Evolutionary conservation across 192 early-diverging fungal genomes (phyloP).

Genomic region (Gonapodya prolifera): DNA sequence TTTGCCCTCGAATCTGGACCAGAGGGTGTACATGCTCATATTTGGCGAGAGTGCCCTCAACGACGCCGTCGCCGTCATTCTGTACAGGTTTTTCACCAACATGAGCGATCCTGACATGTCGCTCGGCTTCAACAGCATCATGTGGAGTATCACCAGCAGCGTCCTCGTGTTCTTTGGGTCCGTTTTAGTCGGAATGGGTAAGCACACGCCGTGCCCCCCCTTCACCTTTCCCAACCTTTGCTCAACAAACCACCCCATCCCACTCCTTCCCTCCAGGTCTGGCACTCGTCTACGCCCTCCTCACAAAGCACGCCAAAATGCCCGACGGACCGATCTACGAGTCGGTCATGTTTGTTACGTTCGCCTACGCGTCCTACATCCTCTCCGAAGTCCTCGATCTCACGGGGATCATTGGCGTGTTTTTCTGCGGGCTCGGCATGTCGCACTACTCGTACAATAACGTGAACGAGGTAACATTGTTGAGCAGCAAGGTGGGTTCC

Average conservation of each 20-base stretch:
- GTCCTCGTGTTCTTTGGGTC: conserved; percentile 34
- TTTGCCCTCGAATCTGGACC: conserved; percentile 36
- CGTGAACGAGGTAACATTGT: conserved; percentile 20
- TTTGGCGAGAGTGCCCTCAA: conserved; percentile 52
- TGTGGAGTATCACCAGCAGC: not conserved
- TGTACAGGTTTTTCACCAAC: conserved; percentile 43
- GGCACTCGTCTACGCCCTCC: conserved; percentile 35
- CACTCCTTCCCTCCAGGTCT: not conserved
- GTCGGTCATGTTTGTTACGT: conserved; percentile 39
- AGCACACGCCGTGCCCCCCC: no score
- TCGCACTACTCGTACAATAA: conserved; percentile 41
- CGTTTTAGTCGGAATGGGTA: conserved; percentile 26
- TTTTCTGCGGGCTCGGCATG: conserved; percentile 45
- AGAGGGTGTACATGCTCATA: conserved; percentile 40
- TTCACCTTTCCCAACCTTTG: no score
- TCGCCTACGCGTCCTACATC: conserved; percentile 39
- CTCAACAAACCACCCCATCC: not conserved
- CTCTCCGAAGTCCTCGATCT: conserved; percentile 34
- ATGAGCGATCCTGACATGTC: not conserved
- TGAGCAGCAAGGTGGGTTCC: conserved; percentile 23
- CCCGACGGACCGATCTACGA: conserved; percentile 34
- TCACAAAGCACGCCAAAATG: conserved; percentile 37
- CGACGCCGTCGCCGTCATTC: conserved; percentile 47
- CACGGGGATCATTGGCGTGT: conserved; percentile 48
- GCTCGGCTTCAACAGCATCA: not conserved